phyloP scores from a whole-genome alignment of 1,284 basidiomycete species.

The Schizophyllum commune region DNA sequence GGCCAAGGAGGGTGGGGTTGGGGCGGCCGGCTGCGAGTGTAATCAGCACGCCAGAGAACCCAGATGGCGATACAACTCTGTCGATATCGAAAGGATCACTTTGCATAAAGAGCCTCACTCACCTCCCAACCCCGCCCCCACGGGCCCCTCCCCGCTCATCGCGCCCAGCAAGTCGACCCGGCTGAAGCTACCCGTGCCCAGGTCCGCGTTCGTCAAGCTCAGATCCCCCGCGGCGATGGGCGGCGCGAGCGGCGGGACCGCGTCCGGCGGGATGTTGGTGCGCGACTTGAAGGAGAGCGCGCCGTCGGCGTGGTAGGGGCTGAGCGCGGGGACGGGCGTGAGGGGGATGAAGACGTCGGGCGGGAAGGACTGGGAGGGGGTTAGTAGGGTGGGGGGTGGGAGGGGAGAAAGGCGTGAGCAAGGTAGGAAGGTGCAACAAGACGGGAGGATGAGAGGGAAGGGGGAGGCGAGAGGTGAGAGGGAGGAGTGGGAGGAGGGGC shows the following conservation, averaged over 20 bases:
- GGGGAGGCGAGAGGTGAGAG: no score
- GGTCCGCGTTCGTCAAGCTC: neutral
- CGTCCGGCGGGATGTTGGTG: conserved; percentile 30
- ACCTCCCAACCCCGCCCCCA: neutral
- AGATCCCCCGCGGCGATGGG: conserved; percentile 25
- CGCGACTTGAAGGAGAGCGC: conserved; percentile 57
- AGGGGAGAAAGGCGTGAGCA: no score
- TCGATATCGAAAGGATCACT: no score
- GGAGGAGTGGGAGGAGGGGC: no score
- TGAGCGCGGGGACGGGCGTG: conserved; percentile 44
- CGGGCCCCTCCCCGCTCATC: conserved; percentile 4
- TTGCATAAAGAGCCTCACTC: no score
- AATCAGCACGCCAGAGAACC: no score
- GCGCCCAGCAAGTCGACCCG: neutral
- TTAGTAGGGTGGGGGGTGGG: neutral
- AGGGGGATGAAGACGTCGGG: conserved; percentile 59
- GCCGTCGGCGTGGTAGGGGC: conserved; percentile 51
- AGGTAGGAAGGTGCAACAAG: no score
- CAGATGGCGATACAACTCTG: no score
- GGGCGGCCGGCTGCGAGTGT: no score
- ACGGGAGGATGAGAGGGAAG: no score
- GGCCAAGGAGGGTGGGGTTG: no score
- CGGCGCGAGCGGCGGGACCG: conserved; percentile 26
- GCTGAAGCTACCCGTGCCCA: neutral
- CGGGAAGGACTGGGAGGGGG: conserved; percentile 33